Percentiles rank a stretch among this genome's conserved stretches.
Evolutionary conservation across 169 alveolate genomes (phyloP).

Genomic region (Plasmodium reichenowi): DNA sequence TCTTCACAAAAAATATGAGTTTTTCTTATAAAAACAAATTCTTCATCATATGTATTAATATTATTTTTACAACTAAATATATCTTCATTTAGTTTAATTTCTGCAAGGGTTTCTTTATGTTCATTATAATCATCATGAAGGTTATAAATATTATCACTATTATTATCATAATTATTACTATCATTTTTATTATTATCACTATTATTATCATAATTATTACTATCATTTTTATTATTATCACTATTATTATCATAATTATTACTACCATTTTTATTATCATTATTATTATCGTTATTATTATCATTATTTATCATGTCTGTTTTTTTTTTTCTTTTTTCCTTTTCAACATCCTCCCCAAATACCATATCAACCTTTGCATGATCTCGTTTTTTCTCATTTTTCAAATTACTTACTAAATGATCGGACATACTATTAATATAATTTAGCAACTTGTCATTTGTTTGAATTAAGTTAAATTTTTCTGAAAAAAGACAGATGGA

Average conservation of each 20-base stretch:
- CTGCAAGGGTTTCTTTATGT: too few relatives aligned
- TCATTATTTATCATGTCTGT: not conserved
- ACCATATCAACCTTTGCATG: not conserved
- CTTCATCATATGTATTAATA: not conserved
- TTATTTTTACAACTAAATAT: not conserved
- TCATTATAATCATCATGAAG: too few relatives aligned
- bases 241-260: not conserved
- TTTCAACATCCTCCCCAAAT: not conserved
- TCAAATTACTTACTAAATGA: not conserved
- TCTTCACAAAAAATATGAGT: conserved; percentile 64
- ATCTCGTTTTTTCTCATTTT: not conserved
- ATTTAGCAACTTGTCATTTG: conserved; percentile 25
- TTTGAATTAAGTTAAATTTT: conserved; percentile 10
- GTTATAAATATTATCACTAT: not conserved
- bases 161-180: not conserved
- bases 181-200: not conserved
- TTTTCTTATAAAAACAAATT: conserved; percentile 37
- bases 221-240: not conserved
- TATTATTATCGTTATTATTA: not conserved
- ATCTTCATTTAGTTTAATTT: not conserved
- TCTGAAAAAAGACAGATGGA: conserved; percentile 24
- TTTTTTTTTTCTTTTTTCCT: not conserved
- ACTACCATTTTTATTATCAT: not conserved
- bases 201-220: not conserved
- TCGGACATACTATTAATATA: conserved; percentile 12